These are phyloP conservation scores for Agarophyton chilense DNA, from an alignment of 23 red algal genomes.

Conservation along the genomic window DNA sequence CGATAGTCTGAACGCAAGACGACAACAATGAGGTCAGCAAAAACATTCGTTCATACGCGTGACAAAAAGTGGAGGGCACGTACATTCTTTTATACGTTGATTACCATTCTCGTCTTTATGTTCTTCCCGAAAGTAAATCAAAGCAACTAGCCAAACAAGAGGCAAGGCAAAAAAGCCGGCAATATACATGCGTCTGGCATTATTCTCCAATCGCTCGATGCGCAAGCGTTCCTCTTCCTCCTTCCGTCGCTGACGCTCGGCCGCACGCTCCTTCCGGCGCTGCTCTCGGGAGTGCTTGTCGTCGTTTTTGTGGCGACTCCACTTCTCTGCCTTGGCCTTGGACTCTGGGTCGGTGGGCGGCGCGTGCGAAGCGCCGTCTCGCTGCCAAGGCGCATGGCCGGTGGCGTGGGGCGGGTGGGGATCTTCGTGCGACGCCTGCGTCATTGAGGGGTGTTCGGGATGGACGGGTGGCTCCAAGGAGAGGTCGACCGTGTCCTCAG, in stretches of 20 bases:
- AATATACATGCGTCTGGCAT: slow-evolving; percentile 49
- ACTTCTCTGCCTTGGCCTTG: slow-evolving; percentile 10
- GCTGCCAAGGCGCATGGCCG: slow-evolving; percentile 42
- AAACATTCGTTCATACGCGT: background rate
- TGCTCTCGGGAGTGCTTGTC: background rate
- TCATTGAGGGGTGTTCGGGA: too few relatives aligned
- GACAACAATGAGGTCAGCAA: background rate
- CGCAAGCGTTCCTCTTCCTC: slow-evolving; percentile 20
- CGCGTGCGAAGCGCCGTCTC: background rate
- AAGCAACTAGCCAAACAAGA: slow-evolving; percentile 45
- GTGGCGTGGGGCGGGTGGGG: slow-evolving; percentile 13
- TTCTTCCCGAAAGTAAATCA: slow-evolving; percentile 59
- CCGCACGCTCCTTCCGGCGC: slow-evolving; percentile 10
- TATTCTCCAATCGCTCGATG: slow-evolving; percentile 25
- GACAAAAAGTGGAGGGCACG: background rate
- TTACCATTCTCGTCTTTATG: slow-evolving; percentile 43
- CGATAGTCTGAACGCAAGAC: slow-evolving; percentile 28
- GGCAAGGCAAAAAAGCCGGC: slow-evolving; percentile 58
- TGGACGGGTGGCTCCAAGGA: too few relatives aligned
- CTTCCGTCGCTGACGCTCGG: background rate
- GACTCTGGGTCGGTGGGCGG: slow-evolving; percentile 11
- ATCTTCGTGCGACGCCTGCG: too few relatives aligned
- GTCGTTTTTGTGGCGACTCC: background rate
- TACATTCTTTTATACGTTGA: slow-evolving; percentile 64
- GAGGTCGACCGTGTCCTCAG: too few relatives aligned